phyloP scores from a whole-genome alignment of 2,329 filamentous ascomycete genomes.

The Fusarium globosum region DNA sequence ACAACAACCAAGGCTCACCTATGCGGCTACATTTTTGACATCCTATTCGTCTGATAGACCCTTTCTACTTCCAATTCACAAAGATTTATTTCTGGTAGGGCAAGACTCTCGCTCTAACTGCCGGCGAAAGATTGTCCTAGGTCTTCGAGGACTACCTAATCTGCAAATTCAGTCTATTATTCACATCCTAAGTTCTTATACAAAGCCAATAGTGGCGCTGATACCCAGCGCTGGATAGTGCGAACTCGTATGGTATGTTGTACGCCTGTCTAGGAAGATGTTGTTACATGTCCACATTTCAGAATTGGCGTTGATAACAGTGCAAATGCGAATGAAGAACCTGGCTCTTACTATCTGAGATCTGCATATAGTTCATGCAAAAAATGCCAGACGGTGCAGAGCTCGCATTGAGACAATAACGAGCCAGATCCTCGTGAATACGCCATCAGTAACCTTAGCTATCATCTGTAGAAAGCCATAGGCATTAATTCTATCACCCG shows the following conservation, averaged over 20 bases:
- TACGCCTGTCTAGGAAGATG: not conserved
- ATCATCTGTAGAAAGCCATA: not conserved
- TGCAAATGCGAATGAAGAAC: not conserved
- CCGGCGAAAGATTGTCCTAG: not conserved
- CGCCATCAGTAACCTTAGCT: rapidly evolving
- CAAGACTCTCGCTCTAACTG: not conserved
- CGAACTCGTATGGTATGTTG: not conserved
- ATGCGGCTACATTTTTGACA: no score
- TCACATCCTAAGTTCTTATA: no score
- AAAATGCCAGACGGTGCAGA: not conserved
- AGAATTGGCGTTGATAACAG: not conserved
- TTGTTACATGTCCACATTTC: not conserved
- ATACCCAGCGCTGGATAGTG: not conserved
- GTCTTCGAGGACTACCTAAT: not conserved
- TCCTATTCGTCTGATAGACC: not conserved
- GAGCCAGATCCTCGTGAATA: not conserved
- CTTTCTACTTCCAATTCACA: not conserved
- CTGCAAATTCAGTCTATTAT: no score
- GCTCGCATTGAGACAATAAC: rapidly evolving
- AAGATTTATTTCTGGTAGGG: not conserved
- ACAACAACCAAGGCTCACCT: not conserved
- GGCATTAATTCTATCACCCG: rapidly evolving
- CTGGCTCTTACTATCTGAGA: not conserved
- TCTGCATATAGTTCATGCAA: rapidly evolving
- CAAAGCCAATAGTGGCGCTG: no score